These are phyloP conservation scores for Gastrolobium villosum DNA, from an alignment of 306 rosid species.

Conservation along the genomic window DNA sequence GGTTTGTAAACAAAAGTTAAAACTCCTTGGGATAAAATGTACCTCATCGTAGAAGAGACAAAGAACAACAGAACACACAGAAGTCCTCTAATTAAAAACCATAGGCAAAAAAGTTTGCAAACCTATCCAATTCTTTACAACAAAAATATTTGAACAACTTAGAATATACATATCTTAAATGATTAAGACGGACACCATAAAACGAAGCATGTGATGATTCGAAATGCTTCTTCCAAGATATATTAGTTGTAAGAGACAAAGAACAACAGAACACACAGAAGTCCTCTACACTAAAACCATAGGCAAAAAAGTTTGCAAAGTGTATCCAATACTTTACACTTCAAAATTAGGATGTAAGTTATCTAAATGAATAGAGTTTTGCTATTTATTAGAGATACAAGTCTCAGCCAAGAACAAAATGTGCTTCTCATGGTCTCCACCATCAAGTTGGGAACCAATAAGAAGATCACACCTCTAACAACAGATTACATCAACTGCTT, in stretches of 20 bases:
- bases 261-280: slow-evolving; percentile 14
- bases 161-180: background rate
- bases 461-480: slow-evolving; percentile 11
- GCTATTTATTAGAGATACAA: slow-evolving; percentile 2
- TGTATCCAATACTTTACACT: slow-evolving; percentile 40
- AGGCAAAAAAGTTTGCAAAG: slow-evolving; percentile 14
- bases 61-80: slow-evolving; percentile 15
- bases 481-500: slow-evolving; percentile 17
- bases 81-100: slow-evolving; percentile 9
- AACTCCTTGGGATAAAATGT: slow-evolving; percentile 35
- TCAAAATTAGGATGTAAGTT: slow-evolving; percentile 7
- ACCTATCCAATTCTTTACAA: slow-evolving; percentile 40
- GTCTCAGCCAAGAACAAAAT: slow-evolving; percentile 23
- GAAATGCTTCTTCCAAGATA: too few relatives aligned
- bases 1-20: slow-evolving; percentile 30
- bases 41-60: slow-evolving; percentile 15
- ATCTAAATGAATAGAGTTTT: background rate
- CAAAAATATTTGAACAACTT: slow-evolving; percentile 20
- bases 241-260: slow-evolving; percentile 9
- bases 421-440: slow-evolving; percentile 18
- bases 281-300: slow-evolving; percentile 10
- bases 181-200: slow-evolving; percentile 8
- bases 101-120: slow-evolving; percentile 18
- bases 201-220: slow-evolving; percentile 22
- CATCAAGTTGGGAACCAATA: slow-evolving; percentile 26